These are phyloP conservation scores for Silene coronaria DNA, from an alignment of 179 eudicot genomes.

Conservation along the genomic window DNA sequence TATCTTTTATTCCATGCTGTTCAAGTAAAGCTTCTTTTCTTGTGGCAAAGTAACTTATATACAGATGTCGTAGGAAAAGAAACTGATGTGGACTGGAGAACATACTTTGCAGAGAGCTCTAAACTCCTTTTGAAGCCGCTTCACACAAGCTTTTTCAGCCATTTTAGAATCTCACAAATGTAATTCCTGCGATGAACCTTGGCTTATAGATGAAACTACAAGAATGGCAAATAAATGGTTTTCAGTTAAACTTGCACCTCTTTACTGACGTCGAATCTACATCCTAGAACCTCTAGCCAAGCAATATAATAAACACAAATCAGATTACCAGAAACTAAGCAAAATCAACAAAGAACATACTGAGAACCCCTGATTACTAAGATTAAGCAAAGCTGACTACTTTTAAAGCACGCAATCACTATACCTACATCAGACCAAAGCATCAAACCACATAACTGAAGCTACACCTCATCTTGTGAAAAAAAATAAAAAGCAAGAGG, in stretches of 20 bases:
- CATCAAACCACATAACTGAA: background rate
- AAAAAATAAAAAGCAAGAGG: background rate
- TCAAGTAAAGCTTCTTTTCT: background rate
- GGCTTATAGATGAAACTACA: background rate
- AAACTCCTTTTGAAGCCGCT: slow-evolving; percentile 92
- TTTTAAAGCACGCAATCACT: background rate
- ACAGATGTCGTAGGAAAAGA: background rate
- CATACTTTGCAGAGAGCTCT: slow-evolving; percentile 88
- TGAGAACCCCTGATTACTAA: background rate
- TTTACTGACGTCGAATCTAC: background rate
- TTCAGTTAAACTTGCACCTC: background rate
- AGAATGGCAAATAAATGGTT: background rate
- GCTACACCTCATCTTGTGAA: background rate
- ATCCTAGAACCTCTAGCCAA: background rate
- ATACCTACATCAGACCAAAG: background rate
- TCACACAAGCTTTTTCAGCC: slow-evolving; percentile 95
- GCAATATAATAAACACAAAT: background rate
- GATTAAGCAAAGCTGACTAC: background rate
- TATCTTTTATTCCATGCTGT: background rate
- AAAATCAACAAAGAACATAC: background rate
- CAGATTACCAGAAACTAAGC: background rate
- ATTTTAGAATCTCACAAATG: slow-evolving; percentile 28
- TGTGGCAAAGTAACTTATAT: background rate
- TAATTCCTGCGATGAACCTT: background rate
- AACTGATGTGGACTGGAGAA: background rate